Evolutionary conservation across 176 grass and related monocot genomes (phyloP).

Genomic region (Secale cereale): DNA sequence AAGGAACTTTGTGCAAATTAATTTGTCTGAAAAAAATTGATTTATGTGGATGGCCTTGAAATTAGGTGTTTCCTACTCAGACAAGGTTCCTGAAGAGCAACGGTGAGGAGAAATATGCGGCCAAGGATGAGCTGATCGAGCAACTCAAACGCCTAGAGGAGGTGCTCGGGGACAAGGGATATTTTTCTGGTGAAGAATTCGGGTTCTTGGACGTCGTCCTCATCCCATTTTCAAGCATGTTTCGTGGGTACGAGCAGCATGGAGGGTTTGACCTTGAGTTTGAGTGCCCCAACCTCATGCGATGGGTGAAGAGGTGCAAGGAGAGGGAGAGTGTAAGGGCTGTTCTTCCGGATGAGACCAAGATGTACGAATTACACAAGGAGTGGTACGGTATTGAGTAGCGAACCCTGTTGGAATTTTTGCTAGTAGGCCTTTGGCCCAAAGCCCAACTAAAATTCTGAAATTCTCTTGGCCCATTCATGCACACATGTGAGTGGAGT

Average conservation of each 20-base stretch:
- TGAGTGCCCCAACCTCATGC: constrained; percentile 16
- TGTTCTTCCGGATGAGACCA: neutral
- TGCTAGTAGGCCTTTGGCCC: too few species aligned
- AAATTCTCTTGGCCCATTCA: too few species aligned
- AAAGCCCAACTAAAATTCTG: too few species aligned
- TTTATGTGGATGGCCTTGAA: neutral
- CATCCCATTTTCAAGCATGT: constrained; percentile 33
- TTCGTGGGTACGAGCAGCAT: constrained; percentile 30
- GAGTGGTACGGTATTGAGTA: constrained; percentile 22
- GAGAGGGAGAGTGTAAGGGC: constrained; percentile 33
- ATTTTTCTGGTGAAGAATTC: constrained; percentile 29
- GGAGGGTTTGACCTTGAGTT: neutral
- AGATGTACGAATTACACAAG: constrained; percentile 35
- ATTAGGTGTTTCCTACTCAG: constrained; percentile 23
- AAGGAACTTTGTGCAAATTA: too few species aligned
- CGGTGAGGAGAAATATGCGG: constrained; percentile 6
- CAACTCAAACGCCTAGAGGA: constrained; percentile 23
- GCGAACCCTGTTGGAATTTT: too few species aligned
- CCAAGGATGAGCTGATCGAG: constrained; percentile 17
- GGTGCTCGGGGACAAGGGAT: constrained; percentile 21
- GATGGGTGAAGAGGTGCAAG: constrained; percentile 23
- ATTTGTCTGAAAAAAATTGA: neutral
- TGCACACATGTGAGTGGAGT: too few species aligned
- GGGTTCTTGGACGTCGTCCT: constrained; percentile 25
- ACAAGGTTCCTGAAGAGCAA: constrained; percentile 29